Conservation (phyloP, 1,139 yeast genomes). For the Pneumocystis murina region DNA sequence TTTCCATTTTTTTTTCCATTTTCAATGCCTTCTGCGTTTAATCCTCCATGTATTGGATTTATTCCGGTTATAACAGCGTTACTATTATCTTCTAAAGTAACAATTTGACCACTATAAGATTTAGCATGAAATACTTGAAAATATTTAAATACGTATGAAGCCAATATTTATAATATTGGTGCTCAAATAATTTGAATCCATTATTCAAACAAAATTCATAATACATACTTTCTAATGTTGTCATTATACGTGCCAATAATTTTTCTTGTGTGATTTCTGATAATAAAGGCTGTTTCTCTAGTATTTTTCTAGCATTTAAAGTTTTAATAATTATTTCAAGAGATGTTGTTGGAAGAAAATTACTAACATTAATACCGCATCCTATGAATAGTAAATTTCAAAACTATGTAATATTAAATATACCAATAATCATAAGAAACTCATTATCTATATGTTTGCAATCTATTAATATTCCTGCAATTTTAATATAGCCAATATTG, state of each 20-base stretch:
- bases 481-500: constrained; percentile 48
- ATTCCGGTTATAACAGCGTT: constrained; percentile 65
- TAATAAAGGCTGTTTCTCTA: constrained; percentile 19
- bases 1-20: constrained; percentile 34
- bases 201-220: constrained; percentile 36
- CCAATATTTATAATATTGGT: constrained; percentile 72
- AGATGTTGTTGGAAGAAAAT: constrained; percentile 60
- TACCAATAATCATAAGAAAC: constrained; percentile 40
- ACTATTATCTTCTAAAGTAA: constrained; percentile 36
- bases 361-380: constrained; percentile 80
- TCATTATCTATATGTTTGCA: constrained; percentile 41
- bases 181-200: constrained; percentile 59
- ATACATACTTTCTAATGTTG: constrained; percentile 48
- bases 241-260: constrained; percentile 55
- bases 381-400: constrained; percentile 29
- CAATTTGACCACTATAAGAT: constrained; percentile 18
- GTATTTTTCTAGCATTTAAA: background rate
- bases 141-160: constrained; percentile 50
- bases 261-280: constrained; percentile 41
- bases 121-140: constrained; percentile 31
- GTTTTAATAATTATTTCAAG: constrained; percentile 28
- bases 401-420: background rate
- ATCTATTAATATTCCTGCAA: constrained; percentile 75
- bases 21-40: constrained; percentile 45
- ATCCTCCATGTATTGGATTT: constrained; percentile 72